Evolutionary conservation across 352 stramenopile genomes (phyloP).

Genomic region (Globisporangium alternatum): DNA sequence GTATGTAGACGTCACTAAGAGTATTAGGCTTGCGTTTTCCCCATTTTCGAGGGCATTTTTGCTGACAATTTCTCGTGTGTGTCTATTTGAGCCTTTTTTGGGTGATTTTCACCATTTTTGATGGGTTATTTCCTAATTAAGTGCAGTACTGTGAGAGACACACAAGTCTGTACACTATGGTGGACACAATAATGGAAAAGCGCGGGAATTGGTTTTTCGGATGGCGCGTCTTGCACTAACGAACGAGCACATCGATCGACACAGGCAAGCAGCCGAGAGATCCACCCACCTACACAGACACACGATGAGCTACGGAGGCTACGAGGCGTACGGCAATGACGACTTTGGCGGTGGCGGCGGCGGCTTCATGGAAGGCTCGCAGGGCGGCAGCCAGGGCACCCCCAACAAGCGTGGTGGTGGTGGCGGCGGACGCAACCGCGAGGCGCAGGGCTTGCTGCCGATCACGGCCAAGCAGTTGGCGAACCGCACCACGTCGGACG

Average conservation of each 20-base stretch:
- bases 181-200: not conserved
- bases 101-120: too few species aligned
- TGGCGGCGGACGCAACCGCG: conserved; percentile 34
- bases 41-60: not conserved
- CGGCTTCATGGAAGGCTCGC: conserved; percentile 66
- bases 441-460: conserved; percentile 90
- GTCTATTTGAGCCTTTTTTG: too few species aligned
- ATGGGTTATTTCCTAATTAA: too few species aligned
- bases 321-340: conserved; percentile 74
- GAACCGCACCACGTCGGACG: conserved; percentile 34
- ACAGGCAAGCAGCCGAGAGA: not conserved
- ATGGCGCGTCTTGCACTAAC: not conserved
- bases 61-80: too few species aligned
- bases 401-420: conserved; percentile 41
- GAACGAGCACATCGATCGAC: not conserved
- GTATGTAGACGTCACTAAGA: not conserved
- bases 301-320: conserved; percentile 62
- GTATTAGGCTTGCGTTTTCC: not conserved
- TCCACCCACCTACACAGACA: not conserved
- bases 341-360: conserved; percentile 65
- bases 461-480: conserved; percentile 89
- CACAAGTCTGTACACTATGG: not conserved
- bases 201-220: conserved; percentile 1
- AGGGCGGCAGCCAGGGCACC: conserved; percentile 50
- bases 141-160: not conserved